Evolutionary conservation across 768 basidiomycete genomes (phyloP), one percentile per base, ranked within the genome.

Genomic region (Leccinum boreale): DNA sequence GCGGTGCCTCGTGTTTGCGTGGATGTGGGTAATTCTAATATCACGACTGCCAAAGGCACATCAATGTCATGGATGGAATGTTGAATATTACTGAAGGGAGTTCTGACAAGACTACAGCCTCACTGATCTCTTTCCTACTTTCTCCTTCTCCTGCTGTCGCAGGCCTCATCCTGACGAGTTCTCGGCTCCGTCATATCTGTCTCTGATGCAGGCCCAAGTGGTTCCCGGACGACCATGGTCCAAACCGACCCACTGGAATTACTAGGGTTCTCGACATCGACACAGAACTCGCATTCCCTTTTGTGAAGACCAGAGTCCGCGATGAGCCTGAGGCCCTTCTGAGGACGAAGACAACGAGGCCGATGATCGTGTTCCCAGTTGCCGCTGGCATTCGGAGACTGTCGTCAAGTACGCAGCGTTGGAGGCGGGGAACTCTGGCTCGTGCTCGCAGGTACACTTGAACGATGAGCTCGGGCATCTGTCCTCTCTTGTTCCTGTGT

Each of bases 401-500:
- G 26, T 26, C 26, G 5, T 92, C 1, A 29, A 29, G 28, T 91
- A 36, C 85, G 84, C 63, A 90, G 5, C 5, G 6, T 26, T 6
- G 26, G 26, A 2, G 86, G 80, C 1, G 81, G 66, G 4, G 77
- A 66, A 1, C 73, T 70, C 12, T 73, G 67, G 9, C 75, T 63
- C 8, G 77, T 75, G 54, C 70, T 72, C 15, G 78, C 70, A 3
- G 70, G 64, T 0, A 78, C 64, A 2, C n/a, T n/a, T n/a, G n/a
- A n/a, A 85, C 73, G 49, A 89, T 70, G 19, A 90, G 70, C 26
- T 81, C 73, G 1, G 89, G 89, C 88, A 90, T 90, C 12, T 87
- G 87, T 4, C 72, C 70, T 61, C 82, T 79, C 9, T 72, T 74
- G 65, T 89, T 89, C 53, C 87, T 89, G 45, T 5, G 17, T 56